Base-by-base conservation (phyloP, 768 basidiomycete species). In the Phlegmacium glaucopus region DNA sequence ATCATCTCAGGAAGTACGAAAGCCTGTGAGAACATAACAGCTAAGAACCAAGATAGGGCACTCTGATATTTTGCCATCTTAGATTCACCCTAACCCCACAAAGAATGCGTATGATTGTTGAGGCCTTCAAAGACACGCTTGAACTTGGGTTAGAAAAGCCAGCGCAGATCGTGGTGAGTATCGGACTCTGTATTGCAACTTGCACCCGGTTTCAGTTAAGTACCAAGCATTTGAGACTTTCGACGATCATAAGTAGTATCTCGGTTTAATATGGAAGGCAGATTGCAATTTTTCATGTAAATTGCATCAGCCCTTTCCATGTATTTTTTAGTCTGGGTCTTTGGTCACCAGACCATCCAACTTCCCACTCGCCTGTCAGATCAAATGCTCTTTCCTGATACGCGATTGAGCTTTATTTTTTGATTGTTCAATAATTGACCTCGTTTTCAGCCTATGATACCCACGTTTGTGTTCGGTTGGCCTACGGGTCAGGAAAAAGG, bases 381-480 rank as follows among this genome's bases (percentile, higher is more conserved):
- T 34, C 32, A 34, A 11, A 11, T 34, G 32, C 32, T n/a, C 10
- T 34, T 34, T 34, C 11, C 3, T n/a, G 30, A 32, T 32, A 32
- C 30, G 30, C 32, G 32, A 34, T n/a, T 34, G 32, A 34, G 3
- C 32, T 2, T 34, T 34, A 34, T 11, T 34, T 34, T 4, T 34
- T 34, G 30, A 30, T 49, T 28, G 22, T 45, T 15, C 38, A n/a
- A n/a, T n/a, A 22, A 5, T 22, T 22, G 22, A 22, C 22, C 22
- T 39, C 46, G 44, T 37, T 41, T 45, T 16, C 52, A 93, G 90
- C 90, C 90, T 13, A 92, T 94, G 96, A 91, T 98, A 44, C 96
- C 96, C 4, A 94, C 96, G 0, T 99, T 75, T 65, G 96, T 98
- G 41, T 97, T 98, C 57, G 89, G 87, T 22, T 98, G 92, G 87